A percentile compares a stretch with the other conserved stretches of the same genome.
These are phyloP conservation scores for Eutrema japonicum DNA, from an alignment of 345 rosid genomes.

Conservation along the genomic window DNA sequence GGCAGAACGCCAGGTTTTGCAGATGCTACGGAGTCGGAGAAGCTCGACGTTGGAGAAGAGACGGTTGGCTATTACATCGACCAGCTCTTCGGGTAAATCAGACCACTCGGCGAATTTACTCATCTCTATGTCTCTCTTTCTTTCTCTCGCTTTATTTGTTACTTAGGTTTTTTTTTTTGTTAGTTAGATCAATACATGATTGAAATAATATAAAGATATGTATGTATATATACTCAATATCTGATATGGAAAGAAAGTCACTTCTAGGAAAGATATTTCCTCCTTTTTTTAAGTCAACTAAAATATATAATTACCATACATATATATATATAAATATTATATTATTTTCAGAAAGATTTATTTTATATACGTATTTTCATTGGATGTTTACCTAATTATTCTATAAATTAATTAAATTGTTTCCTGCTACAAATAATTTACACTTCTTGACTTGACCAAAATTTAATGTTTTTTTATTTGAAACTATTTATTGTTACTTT, in stretches of 20 bases:
- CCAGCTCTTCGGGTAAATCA: slow-evolving; percentile 17
- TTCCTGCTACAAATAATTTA: background rate
- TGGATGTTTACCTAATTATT: background rate
- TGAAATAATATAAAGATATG: background rate
- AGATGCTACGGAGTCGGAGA: slow-evolving; percentile 33
- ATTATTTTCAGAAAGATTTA: background rate
- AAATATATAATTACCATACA: background rate
- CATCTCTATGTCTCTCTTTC: slow-evolving; percentile 14
- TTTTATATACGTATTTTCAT: background rate
- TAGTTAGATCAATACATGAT: background rate
- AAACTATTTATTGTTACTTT: background rate
- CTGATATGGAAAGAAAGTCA: background rate
- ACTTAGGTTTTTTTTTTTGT: background rate
- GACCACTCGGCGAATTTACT: background rate
- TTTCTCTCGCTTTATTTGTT: background rate
- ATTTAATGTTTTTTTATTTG: background rate
- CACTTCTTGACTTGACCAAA: slow-evolving; percentile 5
- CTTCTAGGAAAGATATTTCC: background rate
- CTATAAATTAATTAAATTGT: background rate
- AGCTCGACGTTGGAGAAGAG: slow-evolving; percentile 37
- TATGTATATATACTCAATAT: background rate
- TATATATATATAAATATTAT: too few species aligned
- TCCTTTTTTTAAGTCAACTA: background rate
- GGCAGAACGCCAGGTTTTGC: slow-evolving; percentile 34
- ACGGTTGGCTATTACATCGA: slow-evolving; percentile 4